A percentile compares a stretch with the other conserved stretches of the same genome.
These are phyloP conservation scores for Cyberlindnera veronae DNA, from an alignment of 805 yeast genomes.

Conservation along the genomic window DNA sequence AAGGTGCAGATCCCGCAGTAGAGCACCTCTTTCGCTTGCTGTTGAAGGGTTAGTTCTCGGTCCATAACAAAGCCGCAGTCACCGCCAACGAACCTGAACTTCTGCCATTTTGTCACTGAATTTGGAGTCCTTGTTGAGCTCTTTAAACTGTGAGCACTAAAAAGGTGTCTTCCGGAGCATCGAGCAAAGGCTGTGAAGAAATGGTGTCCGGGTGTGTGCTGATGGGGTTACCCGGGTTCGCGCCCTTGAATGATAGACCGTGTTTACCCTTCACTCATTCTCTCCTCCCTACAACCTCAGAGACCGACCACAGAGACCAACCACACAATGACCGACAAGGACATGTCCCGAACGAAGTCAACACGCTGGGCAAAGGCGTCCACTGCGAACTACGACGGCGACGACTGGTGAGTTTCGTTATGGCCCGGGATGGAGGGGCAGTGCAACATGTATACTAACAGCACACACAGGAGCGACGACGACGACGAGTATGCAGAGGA, in stretches of 20 bases:
- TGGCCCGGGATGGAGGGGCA: neutral
- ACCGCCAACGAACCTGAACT: conserved; percentile 6
- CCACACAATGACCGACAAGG: conserved; percentile 14
- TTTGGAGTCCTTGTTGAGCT: neutral
- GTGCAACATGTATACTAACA: neutral
- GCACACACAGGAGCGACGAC: conserved; percentile 19
- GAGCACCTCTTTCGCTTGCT: conserved; percentile 37
- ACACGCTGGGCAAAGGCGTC: conserved; percentile 41
- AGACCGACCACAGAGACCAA: neutral
- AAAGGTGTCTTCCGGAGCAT: neutral
- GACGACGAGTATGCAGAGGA: conserved; percentile 13
- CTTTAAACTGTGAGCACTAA: neutral
- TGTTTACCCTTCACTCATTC: neutral
- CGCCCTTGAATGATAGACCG: neutral
- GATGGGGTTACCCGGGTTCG: neutral
- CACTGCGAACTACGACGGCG: conserved; percentile 38
- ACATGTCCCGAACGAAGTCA: conserved; percentile 37
- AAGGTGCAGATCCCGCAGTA: conserved; percentile 80
- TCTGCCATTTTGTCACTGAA: conserved; percentile 7
- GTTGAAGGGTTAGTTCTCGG: conserved; percentile 5
- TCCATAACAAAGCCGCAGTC: neutral
- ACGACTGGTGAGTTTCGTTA: conserved; percentile 32
- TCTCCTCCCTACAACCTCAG: neutral
- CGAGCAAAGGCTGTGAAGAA: neutral
- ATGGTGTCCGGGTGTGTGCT: neutral